Conservation (phyloP, 2,329 filamentous ascomycete genomes). For the Alternaria conjuncta region DNA sequence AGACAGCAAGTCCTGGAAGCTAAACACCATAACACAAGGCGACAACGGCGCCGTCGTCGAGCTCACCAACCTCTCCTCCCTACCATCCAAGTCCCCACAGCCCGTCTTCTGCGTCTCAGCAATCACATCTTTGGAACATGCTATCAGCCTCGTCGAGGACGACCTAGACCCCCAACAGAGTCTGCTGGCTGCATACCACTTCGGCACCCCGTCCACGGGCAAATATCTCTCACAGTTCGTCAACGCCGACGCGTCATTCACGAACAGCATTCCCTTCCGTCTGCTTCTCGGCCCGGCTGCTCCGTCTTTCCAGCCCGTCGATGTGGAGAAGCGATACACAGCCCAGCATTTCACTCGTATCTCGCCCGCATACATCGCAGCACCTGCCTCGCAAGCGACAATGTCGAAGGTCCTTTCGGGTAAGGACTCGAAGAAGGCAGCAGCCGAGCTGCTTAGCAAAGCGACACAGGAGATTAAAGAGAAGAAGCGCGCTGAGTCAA, state of each 20-base stretch:
- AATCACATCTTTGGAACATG: conserved; percentile 61
- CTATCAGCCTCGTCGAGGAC: conserved; percentile 55
- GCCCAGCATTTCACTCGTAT: conserved; percentile 26
- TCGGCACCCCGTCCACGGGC: conserved; percentile 56
- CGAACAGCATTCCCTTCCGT: conserved; percentile 64
- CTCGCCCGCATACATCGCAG: conserved; percentile 24
- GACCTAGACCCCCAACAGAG: conserved; percentile 28
- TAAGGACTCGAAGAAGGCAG: conserved; percentile 18
- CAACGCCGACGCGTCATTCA: conserved; percentile 56
- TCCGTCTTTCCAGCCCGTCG: conserved; percentile 21
- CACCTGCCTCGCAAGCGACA: conserved; percentile 17
- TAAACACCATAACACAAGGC: conserved; percentile 31
- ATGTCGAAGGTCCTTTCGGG: conserved; percentile 23
- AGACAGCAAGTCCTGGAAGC: conserved; percentile 26
- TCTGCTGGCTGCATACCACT: conserved; percentile 60
- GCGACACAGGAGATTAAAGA: conserved; percentile 36
- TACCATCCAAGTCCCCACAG: conserved; percentile 49
- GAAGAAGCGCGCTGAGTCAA: conserved; percentile 43
- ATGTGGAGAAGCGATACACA: conserved; percentile 27
- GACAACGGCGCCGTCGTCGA: conserved; percentile 31
- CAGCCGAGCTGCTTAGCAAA: conserved; percentile 18
- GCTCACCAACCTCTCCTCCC: conserved; percentile 31
- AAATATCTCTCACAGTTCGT: conserved; percentile 68
- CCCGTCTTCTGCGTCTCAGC: conserved; percentile 56
- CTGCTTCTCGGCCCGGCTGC: conserved; percentile 54